A percentile compares a stretch with the other conserved stretches of the same genome.
Conservation (phyloP, 768 basidiomycete species). For the Podaxis sp. region DNA sequence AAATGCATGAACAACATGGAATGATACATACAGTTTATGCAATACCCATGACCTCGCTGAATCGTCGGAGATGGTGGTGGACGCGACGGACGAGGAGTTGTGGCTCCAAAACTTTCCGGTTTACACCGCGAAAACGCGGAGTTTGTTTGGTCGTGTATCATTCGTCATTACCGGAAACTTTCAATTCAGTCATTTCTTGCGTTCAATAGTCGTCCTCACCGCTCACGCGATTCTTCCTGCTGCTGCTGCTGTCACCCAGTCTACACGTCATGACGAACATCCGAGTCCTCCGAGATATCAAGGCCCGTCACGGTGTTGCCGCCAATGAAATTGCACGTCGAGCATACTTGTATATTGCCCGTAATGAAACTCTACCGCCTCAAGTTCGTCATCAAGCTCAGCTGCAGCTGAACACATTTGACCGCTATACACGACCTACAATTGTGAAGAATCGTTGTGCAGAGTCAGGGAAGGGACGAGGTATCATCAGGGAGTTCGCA, state of each 20-base stretch:
- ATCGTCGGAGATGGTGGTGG: slow-evolving; percentile 3
- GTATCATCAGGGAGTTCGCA: slow-evolving; percentile 87
- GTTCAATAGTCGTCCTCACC: not conserved
- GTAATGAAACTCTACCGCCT: slow-evolving; percentile 86
- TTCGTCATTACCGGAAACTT: slow-evolving; percentile 8
- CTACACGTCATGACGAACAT: slow-evolving; percentile 38
- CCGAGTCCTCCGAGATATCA: slow-evolving; percentile 73
- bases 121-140: slow-evolving; percentile 27
- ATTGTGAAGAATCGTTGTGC: slow-evolving; percentile 88
- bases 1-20: not conserved
- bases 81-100: not conserved
- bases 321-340: slow-evolving; percentile 81
- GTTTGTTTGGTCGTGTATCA: slow-evolving; percentile 31
- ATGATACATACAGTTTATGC: slow-evolving; percentile 19
- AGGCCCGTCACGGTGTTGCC: slow-evolving; percentile 68
- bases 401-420: slow-evolving; percentile 87
- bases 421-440: slow-evolving; percentile 78
- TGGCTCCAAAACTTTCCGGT: slow-evolving; percentile 25
- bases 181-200: slow-evolving; percentile 2
- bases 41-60: slow-evolving; percentile 28
- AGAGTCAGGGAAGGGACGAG: slow-evolving; percentile 84
- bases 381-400: slow-evolving; percentile 93
- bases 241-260: slow-evolving; percentile 4
- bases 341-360: slow-evolving; percentile 91
- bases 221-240: slow-evolving; percentile 2